Conservation (phyloP, 768 basidiomycete genomes). For the Leucocoprinus birnbaumii region DNA sequence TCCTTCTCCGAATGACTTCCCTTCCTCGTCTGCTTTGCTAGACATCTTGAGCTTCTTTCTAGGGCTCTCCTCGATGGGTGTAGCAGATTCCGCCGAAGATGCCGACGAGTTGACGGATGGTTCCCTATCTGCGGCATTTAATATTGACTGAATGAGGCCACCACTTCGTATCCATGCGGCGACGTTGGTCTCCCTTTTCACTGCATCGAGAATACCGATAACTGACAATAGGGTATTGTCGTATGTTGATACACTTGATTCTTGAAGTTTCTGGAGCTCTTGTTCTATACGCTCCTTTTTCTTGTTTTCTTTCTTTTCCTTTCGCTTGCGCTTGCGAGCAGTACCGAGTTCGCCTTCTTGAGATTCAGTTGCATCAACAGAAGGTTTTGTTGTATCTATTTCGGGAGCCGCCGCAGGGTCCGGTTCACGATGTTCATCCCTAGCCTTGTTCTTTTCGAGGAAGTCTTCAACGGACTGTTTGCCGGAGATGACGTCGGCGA, state of each 20-base stretch:
- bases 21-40: not conserved
- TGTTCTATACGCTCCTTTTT: not conserved
- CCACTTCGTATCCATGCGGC: slow-evolving; percentile 65
- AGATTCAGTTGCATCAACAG: not conserved
- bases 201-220: slow-evolving; percentile 59
- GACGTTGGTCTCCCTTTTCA: slow-evolving; percentile 60
- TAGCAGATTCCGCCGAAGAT: not conserved
- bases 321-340: slow-evolving; percentile 15
- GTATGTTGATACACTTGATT: slow-evolving; percentile 17
- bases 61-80: too few relatives aligned
- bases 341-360: slow-evolving; percentile 3
- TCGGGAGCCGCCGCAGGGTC: not conserved
- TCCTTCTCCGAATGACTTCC: not conserved
- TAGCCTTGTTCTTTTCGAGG: not conserved
- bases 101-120: not conserved
- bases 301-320: slow-evolving; percentile 16
- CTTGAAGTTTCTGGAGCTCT: slow-evolving; percentile 13
- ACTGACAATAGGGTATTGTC: slow-evolving; percentile 65
- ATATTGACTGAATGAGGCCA: slow-evolving; percentile 32
- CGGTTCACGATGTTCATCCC: not conserved
- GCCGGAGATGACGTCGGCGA: not conserved
- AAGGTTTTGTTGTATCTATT: not conserved
- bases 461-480: slow-evolving; percentile 7
- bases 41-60: slow-evolving; percentile 5
- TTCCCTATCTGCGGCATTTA: not conserved